These are phyloP conservation scores for Paramarasmius palmivorus DNA, from an alignment of 1,284 basidiomycete genomes.

Conservation along the genomic window DNA sequence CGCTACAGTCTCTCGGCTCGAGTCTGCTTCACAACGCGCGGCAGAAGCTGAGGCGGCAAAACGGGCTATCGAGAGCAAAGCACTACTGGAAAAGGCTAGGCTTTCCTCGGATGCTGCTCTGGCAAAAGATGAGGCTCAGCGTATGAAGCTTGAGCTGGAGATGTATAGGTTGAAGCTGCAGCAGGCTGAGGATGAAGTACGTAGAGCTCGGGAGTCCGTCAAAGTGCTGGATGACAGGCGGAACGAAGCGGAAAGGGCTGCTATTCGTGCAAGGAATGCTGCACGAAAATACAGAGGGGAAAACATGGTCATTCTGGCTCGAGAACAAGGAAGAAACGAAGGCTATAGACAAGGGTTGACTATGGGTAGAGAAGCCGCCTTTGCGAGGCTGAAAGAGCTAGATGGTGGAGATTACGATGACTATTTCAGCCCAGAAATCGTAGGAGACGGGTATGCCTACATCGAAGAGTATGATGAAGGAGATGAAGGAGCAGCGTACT, in stretches of 20 bases:
- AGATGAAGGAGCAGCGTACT: neutral
- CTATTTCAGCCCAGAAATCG: neutral
- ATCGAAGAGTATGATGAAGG: constrained; percentile 2
- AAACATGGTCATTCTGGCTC: neutral
- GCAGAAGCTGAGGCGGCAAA: neutral
- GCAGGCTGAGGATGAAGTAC: neutral
- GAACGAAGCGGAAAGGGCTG: neutral
- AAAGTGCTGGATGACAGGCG: neutral
- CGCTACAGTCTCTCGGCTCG: neutral
- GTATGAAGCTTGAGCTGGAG: neutral
- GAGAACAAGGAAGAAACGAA: neutral
- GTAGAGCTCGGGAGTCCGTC: neutral
- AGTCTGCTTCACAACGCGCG: neutral
- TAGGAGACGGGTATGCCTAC: neutral
- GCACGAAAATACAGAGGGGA: constrained; percentile 1
- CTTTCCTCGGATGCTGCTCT: neutral
- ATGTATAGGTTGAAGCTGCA: neutral
- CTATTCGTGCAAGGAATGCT: neutral
- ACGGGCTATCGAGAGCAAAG: neutral
- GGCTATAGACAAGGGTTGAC: neutral
- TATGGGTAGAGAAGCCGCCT: neutral
- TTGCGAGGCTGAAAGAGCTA: neutral
- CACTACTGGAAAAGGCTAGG: neutral
- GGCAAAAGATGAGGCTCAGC: neutral
- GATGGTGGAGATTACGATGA: neutral